Evolutionary conservation across 768 basidiomycete species (phyloP).

Genomic region (Auricularia cornea): DNA sequence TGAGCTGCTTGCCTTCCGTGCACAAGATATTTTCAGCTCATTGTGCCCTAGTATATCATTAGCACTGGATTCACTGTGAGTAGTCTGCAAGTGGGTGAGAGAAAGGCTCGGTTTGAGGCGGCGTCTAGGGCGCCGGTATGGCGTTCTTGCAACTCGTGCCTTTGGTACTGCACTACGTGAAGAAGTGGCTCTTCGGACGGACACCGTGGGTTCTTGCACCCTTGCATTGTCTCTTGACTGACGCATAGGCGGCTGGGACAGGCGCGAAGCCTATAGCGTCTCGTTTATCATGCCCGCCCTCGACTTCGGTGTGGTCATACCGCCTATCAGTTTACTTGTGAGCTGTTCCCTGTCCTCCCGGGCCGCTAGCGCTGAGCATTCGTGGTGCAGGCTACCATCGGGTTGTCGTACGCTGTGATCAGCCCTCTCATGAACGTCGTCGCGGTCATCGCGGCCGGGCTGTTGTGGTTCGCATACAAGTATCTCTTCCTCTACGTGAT

Average conservation of each 20-base stretch:
- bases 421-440: slow-evolving; percentile 61
- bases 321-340: slow-evolving; percentile 41
- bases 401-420: slow-evolving; percentile 51
- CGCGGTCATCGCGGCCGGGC: slow-evolving; percentile 47
- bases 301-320: slow-evolving; percentile 43
- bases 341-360: neutral
- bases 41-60: neutral
- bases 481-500: slow-evolving; percentile 24
- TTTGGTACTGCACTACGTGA: slow-evolving; percentile 49
- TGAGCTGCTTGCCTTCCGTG: slow-evolving; percentile 21
- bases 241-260: no score
- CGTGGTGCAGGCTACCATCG: slow-evolving; percentile 18
- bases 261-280: slow-evolving; percentile 46
- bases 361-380: neutral
- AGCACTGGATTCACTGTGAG: neutral
- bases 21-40: neutral
- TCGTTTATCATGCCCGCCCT: slow-evolving; percentile 48
- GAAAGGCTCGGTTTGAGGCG: neutral
- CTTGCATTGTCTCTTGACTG: neutral
- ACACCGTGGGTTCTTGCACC: slow-evolving; percentile 31
- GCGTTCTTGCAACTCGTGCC: slow-evolving; percentile 47
- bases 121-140: slow-evolving; percentile 39
- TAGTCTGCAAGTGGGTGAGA: neutral
- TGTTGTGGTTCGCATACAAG: slow-evolving; percentile 56
- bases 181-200: slow-evolving; percentile 58